Conservation (phyloP, 352 stramenopile genomes). For the Phytophthora lateralis region DNA sequence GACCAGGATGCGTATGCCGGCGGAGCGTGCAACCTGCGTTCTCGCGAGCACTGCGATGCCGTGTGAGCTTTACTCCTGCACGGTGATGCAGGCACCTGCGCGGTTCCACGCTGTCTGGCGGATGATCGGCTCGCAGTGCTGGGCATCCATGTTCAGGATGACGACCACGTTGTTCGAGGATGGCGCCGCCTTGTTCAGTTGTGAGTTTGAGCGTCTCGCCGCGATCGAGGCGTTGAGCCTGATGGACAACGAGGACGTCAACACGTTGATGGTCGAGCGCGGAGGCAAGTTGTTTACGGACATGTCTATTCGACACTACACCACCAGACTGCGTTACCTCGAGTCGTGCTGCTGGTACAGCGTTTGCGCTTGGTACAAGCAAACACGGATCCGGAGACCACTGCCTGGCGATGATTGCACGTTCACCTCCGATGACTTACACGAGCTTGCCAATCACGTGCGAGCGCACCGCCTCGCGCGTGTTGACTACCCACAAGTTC, state of each 20-base stretch:
- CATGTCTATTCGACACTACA: conserved; percentile 27
- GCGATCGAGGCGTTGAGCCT: conserved; percentile 26
- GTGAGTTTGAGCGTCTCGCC: conserved; percentile 24
- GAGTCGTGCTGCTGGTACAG: conserved; percentile 28
- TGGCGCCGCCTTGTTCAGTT: conserved; percentile 25
- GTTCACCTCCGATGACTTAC: not conserved
- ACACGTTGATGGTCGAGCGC: conserved; percentile 17
- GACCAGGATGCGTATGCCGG: too few relatives aligned
- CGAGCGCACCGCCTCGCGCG: not conserved
- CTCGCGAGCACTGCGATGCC: too few relatives aligned
- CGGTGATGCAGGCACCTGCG: too few relatives aligned
- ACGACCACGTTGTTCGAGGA: conserved; percentile 23
- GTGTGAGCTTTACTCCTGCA: too few relatives aligned
- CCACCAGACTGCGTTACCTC: conserved; percentile 7
- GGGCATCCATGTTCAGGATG: too few relatives aligned
- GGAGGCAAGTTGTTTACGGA: conserved; percentile 10
- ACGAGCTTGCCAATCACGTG: conserved; percentile 7
- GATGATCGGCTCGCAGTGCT: too few relatives aligned
- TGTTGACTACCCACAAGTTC: conserved; percentile 17
- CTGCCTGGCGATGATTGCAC: not conserved
- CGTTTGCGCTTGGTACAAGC: conserved; percentile 21
- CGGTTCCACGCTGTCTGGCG: too few relatives aligned
- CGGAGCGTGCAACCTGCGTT: too few relatives aligned
- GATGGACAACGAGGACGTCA: conserved; percentile 14
- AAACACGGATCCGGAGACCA: not conserved